Base-by-base conservation (phyloP, 1,284 basidiomycete species). In the Bjerkandera adusta region DNA sequence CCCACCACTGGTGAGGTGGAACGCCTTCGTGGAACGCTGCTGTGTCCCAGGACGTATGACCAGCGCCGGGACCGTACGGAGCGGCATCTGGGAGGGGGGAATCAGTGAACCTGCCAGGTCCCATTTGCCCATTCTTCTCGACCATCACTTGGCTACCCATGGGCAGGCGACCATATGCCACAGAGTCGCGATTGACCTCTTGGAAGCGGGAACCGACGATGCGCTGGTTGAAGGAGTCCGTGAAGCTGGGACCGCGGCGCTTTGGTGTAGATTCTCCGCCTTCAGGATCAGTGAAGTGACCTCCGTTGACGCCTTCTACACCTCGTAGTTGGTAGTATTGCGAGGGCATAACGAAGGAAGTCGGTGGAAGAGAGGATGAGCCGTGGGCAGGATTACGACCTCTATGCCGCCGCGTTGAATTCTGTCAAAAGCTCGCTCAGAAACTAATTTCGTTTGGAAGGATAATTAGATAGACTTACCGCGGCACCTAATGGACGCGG, bases 291-390 rank as follows among this genome's bases (percentile, higher is more conserved):
- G 74, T 67, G 48, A 83, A 77, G 18, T 75, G 70, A 4, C 81
- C 81, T n/a, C 76, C 77, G 44, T 68, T 81, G 27, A 87, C 70
- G 10, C 81, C 83, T 49, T 70, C 73, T 3, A 87, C 69, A 25
- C 74, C 70, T 29, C 80, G 73, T 27, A 89, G 73, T 56, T 83
- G 82, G 68, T 89, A 89, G 61, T 85, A 89, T 46, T 81, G 77
- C 3, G 83, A 87, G 11, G 85, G 85, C n/a, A 84, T 84, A 12
- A 88, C 79, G 57, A 86, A 89, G 3, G 84, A 83, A 3, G 81
- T 84, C 3, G 85, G 85, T 4, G 81, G 75, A 12, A 82, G 72
- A n/a, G 82, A 84, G 6, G 83, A 83, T 3, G 79, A 72, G 1
- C 74, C 81, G 53, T 72, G 76, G 3, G 82, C 81, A 8, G 79